Base-by-base conservation (phyloP, 169 alveolate genomes). In the Cryptosporidium ubiquitum region DNA sequence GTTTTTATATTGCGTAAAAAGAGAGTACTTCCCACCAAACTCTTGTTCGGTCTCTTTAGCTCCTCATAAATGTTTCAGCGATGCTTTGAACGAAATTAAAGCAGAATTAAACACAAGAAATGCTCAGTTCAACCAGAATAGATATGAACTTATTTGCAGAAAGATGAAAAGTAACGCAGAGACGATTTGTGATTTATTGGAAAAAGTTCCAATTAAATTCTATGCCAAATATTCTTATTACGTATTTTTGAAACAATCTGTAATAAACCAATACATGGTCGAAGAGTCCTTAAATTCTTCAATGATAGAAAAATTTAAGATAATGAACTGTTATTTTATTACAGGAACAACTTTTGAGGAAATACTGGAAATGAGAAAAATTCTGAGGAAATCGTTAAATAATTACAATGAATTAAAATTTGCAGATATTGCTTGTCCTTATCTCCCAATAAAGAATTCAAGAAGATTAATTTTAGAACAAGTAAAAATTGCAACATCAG, bases 1-100 rank as follows among this genome's bases (percentile, higher is more conserved):
- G 44, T 60, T 92, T 64, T 66, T 92, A 18, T 91, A 85, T 68
- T 73, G 94, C 84, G 73, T 85, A 26, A 91, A 84, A 37, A 69
- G 70, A 55, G 93, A 92, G 14, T 92, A 85, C 64, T 92, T 92
- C 91, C 92, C 93, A 47, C 61, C 84, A 35, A 84, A 92, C 40
- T 91, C 94, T 16, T 61, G 39, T 52, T 79, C 94, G 7, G 70
- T 92, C 23, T 31, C 85, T n/a, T 84, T 91, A 18, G 91, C 70
- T 29, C 92, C 92, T n/a, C 60, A 49, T 37, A 84, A 70, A 23
- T 84, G 91, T 20, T 64, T 85, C 61, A 79, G 33, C 23, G 94
- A 92, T 31, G 94, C 94, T n/a, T n/a, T 47, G 6, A n/a, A 51
- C 26, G 85, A 71, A 23, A 71, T 71, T 26, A 44, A n/a, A 52